Percentiles rank a stretch among this genome's conserved stretches.
Conservation (phyloP, 1,284 basidiomycete species). For the Leccinum fuscescens region DNA sequence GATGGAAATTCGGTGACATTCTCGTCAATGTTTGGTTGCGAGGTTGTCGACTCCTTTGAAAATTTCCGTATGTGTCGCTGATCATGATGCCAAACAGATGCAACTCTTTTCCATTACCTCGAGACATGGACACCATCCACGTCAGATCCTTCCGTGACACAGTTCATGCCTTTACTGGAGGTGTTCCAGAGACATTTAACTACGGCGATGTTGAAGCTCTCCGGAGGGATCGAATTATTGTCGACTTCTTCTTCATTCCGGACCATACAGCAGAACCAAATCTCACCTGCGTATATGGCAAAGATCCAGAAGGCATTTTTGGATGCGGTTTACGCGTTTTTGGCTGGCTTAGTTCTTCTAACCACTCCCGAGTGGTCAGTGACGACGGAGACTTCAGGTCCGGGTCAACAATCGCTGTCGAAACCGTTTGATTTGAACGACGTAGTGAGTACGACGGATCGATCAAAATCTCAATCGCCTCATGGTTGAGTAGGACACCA, state of each 20-base stretch:
- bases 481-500: slow-evolving; percentile 62
- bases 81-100: slow-evolving; percentile 56
- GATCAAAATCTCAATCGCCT: slow-evolving; percentile 1
- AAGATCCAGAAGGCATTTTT: slow-evolving; percentile 88
- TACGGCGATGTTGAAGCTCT: slow-evolving; percentile 79
- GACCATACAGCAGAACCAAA: slow-evolving; percentile 54
- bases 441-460: slow-evolving; percentile 44
- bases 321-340: slow-evolving; percentile 83
- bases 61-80: slow-evolving; percentile 3
- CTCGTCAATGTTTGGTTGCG: slow-evolving; percentile 80
- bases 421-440: slow-evolving; percentile 50
- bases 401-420: slow-evolving; percentile 13
- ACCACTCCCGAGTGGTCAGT: slow-evolving; percentile 74
- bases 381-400: slow-evolving; percentile 31
- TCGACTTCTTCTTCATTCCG: slow-evolving; percentile 42
- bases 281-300: slow-evolving; percentile 55
- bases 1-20: slow-evolving; percentile 88
- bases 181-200: slow-evolving; percentile 83
- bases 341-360: slow-evolving; percentile 86
- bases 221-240: slow-evolving; percentile 71
- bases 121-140: slow-evolving; percentile 81
- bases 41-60: slow-evolving; percentile 46
- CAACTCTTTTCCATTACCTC: slow-evolving; percentile 79
- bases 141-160: slow-evolving; percentile 55
- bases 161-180: slow-evolving; percentile 74